These are phyloP conservation scores for Pachyrhizus erosus DNA, from an alignment of 306 rosid species.

Conservation along the genomic window DNA sequence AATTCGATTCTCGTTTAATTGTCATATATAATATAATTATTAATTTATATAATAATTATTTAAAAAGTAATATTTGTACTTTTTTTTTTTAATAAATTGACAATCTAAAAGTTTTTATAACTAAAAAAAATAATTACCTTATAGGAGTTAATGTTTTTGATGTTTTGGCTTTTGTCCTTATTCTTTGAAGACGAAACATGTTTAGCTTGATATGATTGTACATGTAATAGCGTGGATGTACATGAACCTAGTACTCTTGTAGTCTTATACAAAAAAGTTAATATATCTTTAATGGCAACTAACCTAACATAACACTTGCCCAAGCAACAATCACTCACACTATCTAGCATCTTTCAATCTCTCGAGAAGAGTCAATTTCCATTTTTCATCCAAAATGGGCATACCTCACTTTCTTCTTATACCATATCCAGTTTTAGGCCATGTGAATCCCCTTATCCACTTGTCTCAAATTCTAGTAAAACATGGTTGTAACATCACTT, in stretches of 20 bases:
- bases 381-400: conserved; percentile 29
- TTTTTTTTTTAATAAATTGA: background rate
- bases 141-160: background rate
- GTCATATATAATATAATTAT: background rate
- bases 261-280: background rate
- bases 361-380: background rate
- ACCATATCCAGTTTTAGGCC: conserved; percentile 57
- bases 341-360: background rate
- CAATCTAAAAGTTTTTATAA: too few species aligned
- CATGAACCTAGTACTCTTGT: conserved; percentile 5
- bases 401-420: conserved; percentile 48
- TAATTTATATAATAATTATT: too few species aligned
- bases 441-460: conserved; percentile 53
- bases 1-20: background rate
- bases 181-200: background rate
- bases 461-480: conserved; percentile 44
- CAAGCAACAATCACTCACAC: background rate
- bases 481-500: conserved; percentile 52
- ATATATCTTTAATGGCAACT: background rate
- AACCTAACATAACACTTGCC: background rate
- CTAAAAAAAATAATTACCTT: background rate
- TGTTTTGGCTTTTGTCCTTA: background rate
- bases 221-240: background rate
- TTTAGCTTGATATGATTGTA: background rate
- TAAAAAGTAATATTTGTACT: too few species aligned